Evolutionary conservation across 768 basidiomycete genomes (phyloP).

Genomic region (Calocera viscosa): DNA sequence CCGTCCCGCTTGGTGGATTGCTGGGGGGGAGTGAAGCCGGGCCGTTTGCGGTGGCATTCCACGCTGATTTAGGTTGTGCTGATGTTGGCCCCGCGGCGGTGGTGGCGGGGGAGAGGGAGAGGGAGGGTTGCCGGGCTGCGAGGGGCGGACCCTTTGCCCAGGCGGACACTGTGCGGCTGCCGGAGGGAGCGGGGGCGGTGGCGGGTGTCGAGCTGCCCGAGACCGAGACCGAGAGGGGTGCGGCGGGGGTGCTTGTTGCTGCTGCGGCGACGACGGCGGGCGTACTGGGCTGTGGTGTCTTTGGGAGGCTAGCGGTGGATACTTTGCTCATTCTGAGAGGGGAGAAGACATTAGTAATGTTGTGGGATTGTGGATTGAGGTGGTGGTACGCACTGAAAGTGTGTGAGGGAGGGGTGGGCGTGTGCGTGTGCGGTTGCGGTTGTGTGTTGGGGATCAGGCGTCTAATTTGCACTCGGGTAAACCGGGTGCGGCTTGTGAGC

Average conservation of each 20-base stretch:
- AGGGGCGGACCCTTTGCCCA: slow-evolving; percentile 83
- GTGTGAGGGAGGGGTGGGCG: background rate
- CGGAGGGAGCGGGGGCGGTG: background rate
- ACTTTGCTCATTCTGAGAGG: slow-evolving; percentile 80
- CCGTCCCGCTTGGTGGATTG: slow-evolving; percentile 48
- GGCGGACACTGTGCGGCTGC: slow-evolving; percentile 39
- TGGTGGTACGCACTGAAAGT: slow-evolving; percentile 1
- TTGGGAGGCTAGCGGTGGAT: slow-evolving; percentile 57
- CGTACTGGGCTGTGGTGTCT: slow-evolving; percentile 28
- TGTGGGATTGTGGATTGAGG: background rate
- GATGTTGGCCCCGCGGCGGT: slow-evolving; percentile 59
- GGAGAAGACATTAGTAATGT: background rate
- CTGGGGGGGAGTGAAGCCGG: slow-evolving; percentile 70
- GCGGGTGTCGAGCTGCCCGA: slow-evolving; percentile 14
- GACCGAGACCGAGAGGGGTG: slow-evolving; percentile 12
- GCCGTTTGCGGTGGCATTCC: slow-evolving; percentile 42
- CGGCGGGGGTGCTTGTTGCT: slow-evolving; percentile 48
- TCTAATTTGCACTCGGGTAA: background rate
- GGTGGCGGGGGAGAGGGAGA: slow-evolving; percentile 66
- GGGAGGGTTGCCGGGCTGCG: slow-evolving; percentile 41
- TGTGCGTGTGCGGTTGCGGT: no score
- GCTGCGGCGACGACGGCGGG: slow-evolving; percentile 35
- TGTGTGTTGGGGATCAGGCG: background rate
- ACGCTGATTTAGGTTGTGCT: slow-evolving; percentile 62
- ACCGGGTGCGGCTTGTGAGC: no score